Conservation (phyloP, 1,284 basidiomycete genomes). For the Ceraceosorus guamensis region DNA sequence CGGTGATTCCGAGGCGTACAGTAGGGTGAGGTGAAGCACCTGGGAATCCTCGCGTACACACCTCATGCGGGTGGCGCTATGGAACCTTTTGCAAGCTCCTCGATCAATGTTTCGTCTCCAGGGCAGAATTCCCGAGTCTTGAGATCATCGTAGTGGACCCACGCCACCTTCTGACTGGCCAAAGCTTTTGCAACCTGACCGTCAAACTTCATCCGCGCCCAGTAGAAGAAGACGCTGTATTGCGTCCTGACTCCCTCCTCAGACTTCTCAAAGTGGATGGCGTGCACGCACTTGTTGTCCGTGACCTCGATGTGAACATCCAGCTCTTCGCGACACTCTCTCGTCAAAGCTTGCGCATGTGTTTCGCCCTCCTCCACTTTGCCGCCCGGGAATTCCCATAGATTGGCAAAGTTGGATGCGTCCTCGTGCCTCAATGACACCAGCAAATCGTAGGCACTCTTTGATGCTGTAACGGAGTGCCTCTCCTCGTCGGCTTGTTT, state of each 20-base stretch:
- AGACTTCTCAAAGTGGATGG: not conserved
- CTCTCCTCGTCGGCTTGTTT: too few relatives aligned
- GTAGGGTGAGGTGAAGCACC: too few relatives aligned
- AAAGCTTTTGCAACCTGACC: not conserved
- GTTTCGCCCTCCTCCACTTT: conserved; percentile 4
- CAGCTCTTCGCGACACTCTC: conserved; percentile 5
- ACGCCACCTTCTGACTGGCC: not conserved
- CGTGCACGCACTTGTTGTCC: not conserved
- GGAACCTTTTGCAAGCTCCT: not conserved
- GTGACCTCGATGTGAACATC: not conserved
- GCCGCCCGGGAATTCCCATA: conserved; percentile 7
- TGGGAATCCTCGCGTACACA: too few relatives aligned
- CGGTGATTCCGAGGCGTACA: too few relatives aligned
- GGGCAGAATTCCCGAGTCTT: not conserved
- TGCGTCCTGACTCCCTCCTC: not conserved
- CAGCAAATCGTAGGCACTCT: too few relatives aligned
- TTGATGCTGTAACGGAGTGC: too few relatives aligned
- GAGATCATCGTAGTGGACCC: not conserved
- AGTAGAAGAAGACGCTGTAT: not conserved
- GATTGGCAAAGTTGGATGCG: not conserved
- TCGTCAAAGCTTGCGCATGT: not conserved
- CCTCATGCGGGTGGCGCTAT: too few relatives aligned
- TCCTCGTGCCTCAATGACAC: too few relatives aligned
- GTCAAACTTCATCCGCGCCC: not conserved
- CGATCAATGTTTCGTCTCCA: not conserved